phyloP scores from a whole-genome alignment of 306 rosid genomes.

The Senna tora region DNA sequence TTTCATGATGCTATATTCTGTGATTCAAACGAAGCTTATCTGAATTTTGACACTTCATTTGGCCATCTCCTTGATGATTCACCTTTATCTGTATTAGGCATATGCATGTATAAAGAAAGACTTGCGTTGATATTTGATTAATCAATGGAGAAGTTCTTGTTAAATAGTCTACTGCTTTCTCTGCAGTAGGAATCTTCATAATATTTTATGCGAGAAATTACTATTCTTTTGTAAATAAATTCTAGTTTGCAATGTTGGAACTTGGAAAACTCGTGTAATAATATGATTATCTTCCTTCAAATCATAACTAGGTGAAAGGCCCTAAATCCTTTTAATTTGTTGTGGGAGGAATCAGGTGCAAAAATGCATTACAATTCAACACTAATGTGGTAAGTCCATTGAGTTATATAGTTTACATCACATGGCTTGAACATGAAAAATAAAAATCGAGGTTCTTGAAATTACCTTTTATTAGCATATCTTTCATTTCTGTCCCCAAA shows the following conservation, averaged over 20 bases:
- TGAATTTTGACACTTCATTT: slow-evolving; percentile 28
- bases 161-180: slow-evolving; percentile 5
- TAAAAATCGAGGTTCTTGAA: too few species aligned
- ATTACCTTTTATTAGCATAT: too few species aligned
- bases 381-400: too few species aligned
- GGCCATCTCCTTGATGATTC: slow-evolving; percentile 36
- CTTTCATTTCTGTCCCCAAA: too few species aligned
- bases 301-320: too few species aligned
- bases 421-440: too few species aligned
- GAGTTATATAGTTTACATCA: too few species aligned
- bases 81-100: too few species aligned
- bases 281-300: not conserved
- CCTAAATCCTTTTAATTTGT: too few species aligned
- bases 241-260: not conserved
- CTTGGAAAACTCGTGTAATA: not conserved
- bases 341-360: too few species aligned
- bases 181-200: not conserved
- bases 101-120: too few species aligned
- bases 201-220: not conserved
- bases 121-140: slow-evolving; percentile 43
- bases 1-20: slow-evolving; percentile 31
- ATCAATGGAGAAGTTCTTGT: slow-evolving; percentile 21
- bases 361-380: too few species aligned
- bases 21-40: slow-evolving; percentile 31
- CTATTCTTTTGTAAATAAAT: not conserved